A percentile compares a stretch with the other conserved stretches of the same genome.
Conservation (phyloP, 176 grass and related monocot genomes). For the Microstegium vimineum region DNA sequence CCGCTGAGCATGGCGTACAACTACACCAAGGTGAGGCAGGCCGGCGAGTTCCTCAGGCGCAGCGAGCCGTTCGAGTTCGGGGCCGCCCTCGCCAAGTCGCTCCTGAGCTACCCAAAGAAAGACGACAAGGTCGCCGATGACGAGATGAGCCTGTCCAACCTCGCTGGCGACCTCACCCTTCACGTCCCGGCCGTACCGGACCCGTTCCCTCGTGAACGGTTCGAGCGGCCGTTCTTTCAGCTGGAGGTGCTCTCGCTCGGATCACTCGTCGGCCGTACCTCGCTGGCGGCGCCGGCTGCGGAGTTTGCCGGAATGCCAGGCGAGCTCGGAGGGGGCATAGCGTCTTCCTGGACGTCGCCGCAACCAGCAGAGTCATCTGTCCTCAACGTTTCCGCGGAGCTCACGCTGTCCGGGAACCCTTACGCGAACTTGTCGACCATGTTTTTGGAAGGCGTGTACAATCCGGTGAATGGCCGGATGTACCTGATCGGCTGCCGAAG, state of each 20-base stretch:
- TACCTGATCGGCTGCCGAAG: conserved; percentile 82
- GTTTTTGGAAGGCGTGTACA: conserved; percentile 85
- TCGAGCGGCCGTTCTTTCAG: conserved; percentile 51
- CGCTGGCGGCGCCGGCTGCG: neutral
- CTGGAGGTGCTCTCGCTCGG: conserved; percentile 71
- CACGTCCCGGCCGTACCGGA: conserved; percentile 46
- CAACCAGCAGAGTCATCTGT: neutral
- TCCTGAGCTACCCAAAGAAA: conserved; percentile 70
- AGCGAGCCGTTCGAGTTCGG: conserved; percentile 67
- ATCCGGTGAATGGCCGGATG: conserved; percentile 67
- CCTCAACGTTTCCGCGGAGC: conserved; percentile 44
- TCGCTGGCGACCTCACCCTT: conserved; percentile 59
- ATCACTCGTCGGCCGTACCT: conserved; percentile 47
- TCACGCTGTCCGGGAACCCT: neutral
- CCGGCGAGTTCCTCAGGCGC: conserved; percentile 45
- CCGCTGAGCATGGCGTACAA: conserved; percentile 38
- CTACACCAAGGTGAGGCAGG: conserved; percentile 53
- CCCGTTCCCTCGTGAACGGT: conserved; percentile 31
- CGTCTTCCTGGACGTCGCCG: neutral
- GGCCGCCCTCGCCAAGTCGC: conserved; percentile 64
- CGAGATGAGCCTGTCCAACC: conserved; percentile 24
- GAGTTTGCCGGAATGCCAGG: neutral
- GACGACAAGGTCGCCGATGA: neutral
- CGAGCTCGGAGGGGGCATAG: neutral
- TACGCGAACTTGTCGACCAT: conserved; percentile 36